phyloP scores from a whole-genome alignment of 192 early-diverging fungal species.

The Umbelopsis ramanniana region DNA sequence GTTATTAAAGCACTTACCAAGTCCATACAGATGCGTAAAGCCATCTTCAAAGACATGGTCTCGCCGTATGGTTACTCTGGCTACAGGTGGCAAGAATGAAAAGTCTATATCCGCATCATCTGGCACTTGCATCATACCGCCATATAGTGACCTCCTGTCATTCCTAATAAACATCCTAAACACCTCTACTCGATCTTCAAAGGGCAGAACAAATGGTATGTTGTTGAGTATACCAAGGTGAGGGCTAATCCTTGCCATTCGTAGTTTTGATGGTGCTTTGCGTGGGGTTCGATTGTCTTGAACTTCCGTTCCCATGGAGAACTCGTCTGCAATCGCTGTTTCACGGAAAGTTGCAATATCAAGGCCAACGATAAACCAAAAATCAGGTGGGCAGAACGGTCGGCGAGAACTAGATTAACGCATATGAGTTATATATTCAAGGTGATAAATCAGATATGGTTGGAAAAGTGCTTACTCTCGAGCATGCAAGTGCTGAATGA shows the following conservation, averaged over 20 bases:
- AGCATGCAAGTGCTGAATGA: conserved; percentile 77
- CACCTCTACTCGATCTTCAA: conserved; percentile 84
- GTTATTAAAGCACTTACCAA: conserved; percentile 49
- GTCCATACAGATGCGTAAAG: conserved; percentile 67
- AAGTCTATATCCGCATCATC: conserved; percentile 22
- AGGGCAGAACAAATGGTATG: conserved; percentile 92
- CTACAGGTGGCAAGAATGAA: conserved; percentile 28
- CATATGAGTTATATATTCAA: not conserved
- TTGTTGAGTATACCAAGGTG: conserved; percentile 69
- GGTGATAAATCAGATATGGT: not conserved
- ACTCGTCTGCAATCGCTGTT: conserved; percentile 57
- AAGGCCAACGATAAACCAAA: conserved; percentile 70
- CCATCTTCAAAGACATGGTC: conserved; percentile 91
- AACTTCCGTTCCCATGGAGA: conserved; percentile 43
- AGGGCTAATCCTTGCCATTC: conserved; percentile 49
- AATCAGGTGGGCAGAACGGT: conserved; percentile 66
- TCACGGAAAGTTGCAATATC: conserved; percentile 63
- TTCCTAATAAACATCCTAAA: conserved; percentile 79
- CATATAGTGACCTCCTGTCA: conserved; percentile 55
- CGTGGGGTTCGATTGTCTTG: conserved; percentile 28
- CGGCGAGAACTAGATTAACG: conserved; percentile 57
- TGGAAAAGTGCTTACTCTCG: conserved; percentile 59
- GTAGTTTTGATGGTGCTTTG: conserved; percentile 30
- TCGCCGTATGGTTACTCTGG: conserved; percentile 67
- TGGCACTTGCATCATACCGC: not conserved